Conservation (phyloP, 768 basidiomycete species). For the Suillus occidentalis region DNA sequence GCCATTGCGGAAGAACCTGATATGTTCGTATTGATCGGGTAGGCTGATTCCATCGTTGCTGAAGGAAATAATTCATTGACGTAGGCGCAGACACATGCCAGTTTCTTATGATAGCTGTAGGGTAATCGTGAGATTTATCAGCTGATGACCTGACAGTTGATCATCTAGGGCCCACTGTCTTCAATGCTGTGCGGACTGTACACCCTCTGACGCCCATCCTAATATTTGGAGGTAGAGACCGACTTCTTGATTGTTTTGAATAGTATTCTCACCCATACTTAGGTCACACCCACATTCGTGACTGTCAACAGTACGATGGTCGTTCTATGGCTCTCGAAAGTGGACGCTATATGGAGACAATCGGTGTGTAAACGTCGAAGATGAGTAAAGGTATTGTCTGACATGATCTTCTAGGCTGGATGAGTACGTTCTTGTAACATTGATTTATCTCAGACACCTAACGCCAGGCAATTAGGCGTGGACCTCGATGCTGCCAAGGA, state of each 20-base stretch:
- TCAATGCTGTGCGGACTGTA: slow-evolving; percentile 67
- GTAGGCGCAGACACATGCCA: slow-evolving; percentile 77
- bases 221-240: slow-evolving; percentile 66
- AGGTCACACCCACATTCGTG: slow-evolving; percentile 79
- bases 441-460: not conserved
- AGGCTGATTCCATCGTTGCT: slow-evolving; percentile 15
- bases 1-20: slow-evolving; percentile 82
- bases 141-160: not conserved
- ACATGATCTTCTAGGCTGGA: slow-evolving; percentile 43
- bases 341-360: slow-evolving; percentile 90
- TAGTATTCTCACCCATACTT: not conserved
- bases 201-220: slow-evolving; percentile 79
- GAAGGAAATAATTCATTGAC: not conserved
- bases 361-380: slow-evolving; percentile 49
- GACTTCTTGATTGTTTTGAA: not conserved
- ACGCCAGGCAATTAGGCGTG: slow-evolving; percentile 35
- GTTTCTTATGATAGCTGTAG: slow-evolving; percentile 65
- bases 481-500: slow-evolving; percentile 42
- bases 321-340: slow-evolving; percentile 78
- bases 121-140: slow-evolving; percentile 14
- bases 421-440: slow-evolving; percentile 45
- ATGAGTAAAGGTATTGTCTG: not conserved
- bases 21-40: slow-evolving; percentile 75
- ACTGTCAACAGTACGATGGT: slow-evolving; percentile 69
- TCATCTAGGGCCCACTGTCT: slow-evolving; percentile 63